These are phyloP conservation scores for Fraxinus excelsior DNA, from an alignment of 257 asterid genomes.

Conservation along the genomic window DNA sequence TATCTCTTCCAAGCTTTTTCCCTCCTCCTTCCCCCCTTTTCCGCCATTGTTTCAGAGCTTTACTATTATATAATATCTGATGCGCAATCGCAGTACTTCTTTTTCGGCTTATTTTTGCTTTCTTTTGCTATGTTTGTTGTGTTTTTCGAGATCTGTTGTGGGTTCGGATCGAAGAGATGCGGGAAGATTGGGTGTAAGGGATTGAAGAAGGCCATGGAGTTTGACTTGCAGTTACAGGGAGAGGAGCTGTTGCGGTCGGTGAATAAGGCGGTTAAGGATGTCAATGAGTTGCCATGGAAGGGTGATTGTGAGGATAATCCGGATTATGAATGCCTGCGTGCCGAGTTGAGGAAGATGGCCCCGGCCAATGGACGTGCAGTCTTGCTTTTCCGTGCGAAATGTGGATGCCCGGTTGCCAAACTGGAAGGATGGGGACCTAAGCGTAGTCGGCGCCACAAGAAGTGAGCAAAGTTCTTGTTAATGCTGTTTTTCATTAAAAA, in stretches of 20 bases:
- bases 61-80: conserved; percentile 31
- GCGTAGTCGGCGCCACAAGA: conserved; percentile 72
- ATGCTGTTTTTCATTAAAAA: conserved; percentile 7
- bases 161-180: conserved; percentile 68
- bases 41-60: not conserved
- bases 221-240: conserved; percentile 73
- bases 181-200: conserved; percentile 66
- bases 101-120: conserved; percentile 39
- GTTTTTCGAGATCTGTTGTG: conserved; percentile 34
- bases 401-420: conserved; percentile 84
- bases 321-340: conserved; percentile 77
- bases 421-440: conserved; percentile 86
- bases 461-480: conserved; percentile 49
- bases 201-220: conserved; percentile 73
- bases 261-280: conserved; percentile 58
- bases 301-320: conserved; percentile 74
- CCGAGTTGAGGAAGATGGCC: conserved; percentile 93
- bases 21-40: conserved; percentile 55
- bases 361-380: conserved; percentile 89
- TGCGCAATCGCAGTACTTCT: conserved; percentile 44
- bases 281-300: conserved; percentile 87
- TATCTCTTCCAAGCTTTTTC: conserved; percentile 67
- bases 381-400: conserved; percentile 64
- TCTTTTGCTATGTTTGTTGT: conserved; percentile 40
- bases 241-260: conserved; percentile 59